These are phyloP conservation scores for Chloranthus sessilifolius DNA, from an alignment of 164 flowering plant genomes.

Conservation along the genomic window DNA sequence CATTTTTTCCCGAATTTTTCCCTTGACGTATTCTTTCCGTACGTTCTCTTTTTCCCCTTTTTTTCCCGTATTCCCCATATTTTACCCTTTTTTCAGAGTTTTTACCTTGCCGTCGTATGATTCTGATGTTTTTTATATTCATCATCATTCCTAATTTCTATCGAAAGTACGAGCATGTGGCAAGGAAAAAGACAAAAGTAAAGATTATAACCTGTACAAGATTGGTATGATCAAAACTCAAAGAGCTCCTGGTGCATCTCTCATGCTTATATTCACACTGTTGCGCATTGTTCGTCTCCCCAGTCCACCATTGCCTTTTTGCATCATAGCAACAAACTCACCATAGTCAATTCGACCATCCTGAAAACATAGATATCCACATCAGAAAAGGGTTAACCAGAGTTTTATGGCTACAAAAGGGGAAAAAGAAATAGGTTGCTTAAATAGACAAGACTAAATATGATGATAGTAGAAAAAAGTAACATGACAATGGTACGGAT, in stretches of 20 bases:
- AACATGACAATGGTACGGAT: too few relatives aligned
- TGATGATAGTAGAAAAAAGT: too few relatives aligned
- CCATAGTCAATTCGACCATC: constrained; percentile 93
- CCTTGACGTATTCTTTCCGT: too few relatives aligned
- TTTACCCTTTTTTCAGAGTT: too few relatives aligned
- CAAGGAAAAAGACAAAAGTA: neutral
- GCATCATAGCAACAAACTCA: constrained; percentile 96
- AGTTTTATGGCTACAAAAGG: neutral
- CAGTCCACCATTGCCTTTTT: constrained; percentile 73
- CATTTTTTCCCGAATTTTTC: too few relatives aligned
- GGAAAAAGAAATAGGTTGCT: neutral
- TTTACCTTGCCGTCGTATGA: too few relatives aligned
- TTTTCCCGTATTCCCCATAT: too few relatives aligned
- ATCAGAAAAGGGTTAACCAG: neutral
- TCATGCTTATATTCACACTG: constrained; percentile 78
- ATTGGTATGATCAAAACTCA: constrained; percentile 19
- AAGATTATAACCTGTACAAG: constrained; percentile 29
- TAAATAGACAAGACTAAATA: neutral
- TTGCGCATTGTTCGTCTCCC: constrained; percentile 89
- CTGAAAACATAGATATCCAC: constrained; percentile 28
- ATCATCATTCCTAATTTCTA: too few relatives aligned
- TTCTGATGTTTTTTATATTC: too few relatives aligned
- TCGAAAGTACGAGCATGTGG: too few relatives aligned
- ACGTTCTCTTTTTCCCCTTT: too few relatives aligned
- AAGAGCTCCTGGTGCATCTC: constrained; percentile 53